A percentile compares a stretch with the other conserved stretches of the same genome.
Conservation (phyloP, 2,329 filamentous ascomycete species). For the Ascosphaera aggregata region DNA sequence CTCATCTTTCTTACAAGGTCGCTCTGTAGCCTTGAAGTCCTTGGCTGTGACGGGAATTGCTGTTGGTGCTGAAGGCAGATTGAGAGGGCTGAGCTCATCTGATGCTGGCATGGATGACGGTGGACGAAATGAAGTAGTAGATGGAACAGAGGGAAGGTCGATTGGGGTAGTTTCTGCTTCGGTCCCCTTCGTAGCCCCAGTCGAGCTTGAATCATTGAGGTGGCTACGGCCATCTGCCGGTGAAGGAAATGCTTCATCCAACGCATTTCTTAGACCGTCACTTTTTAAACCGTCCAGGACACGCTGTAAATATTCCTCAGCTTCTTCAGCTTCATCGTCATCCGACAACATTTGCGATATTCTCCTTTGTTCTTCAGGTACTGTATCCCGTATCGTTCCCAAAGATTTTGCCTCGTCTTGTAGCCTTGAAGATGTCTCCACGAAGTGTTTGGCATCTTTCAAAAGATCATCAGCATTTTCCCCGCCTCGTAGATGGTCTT, state of each 20-base stretch:
- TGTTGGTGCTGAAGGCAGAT: constrained; percentile 10
- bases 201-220: neutral
- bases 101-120: constrained; percentile 4
- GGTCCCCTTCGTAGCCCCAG: neutral
- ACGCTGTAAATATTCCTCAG: constrained; percentile 8
- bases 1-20: constrained; percentile 21
- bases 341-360: constrained; percentile 4
- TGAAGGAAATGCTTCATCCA: neutral
- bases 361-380: constrained; percentile 7
- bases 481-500: neutral
- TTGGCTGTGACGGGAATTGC: constrained; percentile 3
- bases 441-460: neutral
- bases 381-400: neutral
- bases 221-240: neutral
- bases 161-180: constrained; percentile 1
- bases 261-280: neutral
- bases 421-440: neutral
- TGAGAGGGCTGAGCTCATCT: constrained; percentile 5
- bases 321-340: constrained; percentile 2
- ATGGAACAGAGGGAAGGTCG: constrained; percentile 3
- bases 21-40: constrained; percentile 2
- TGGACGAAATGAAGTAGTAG: constrained; percentile 4
- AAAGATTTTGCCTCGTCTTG: neutral
- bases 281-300: constrained; percentile 10
- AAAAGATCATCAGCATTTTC: neutral